Evolutionary conservation across 192 early-diverging fungal genomes (phyloP).

Genomic region (Anaeromyces robustus): DNA sequence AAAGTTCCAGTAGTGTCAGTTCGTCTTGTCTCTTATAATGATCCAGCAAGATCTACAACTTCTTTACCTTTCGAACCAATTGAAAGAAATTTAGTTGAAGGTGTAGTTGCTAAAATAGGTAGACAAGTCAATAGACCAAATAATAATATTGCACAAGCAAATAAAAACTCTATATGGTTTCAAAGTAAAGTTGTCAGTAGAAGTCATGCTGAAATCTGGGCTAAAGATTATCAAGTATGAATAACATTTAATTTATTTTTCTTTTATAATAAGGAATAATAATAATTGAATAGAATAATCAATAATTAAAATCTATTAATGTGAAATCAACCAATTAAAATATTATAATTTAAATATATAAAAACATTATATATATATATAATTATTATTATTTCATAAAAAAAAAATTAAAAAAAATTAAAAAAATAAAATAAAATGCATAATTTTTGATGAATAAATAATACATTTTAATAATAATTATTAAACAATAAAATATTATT

Average conservation of each 20-base stretch:
- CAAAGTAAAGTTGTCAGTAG: slow-evolving; percentile 88
- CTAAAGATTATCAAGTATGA: slow-evolving; percentile 45
- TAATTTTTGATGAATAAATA: too few relatives aligned
- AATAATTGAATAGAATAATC: too few relatives aligned
- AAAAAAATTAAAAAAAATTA: too few relatives aligned
- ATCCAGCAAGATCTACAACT: background rate
- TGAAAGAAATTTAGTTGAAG: background rate
- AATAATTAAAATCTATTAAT: too few relatives aligned
- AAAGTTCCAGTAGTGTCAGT: background rate
- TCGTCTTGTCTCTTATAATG: background rate
- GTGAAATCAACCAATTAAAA: too few relatives aligned
- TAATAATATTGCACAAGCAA: background rate
- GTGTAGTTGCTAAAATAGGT: background rate
- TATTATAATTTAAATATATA: too few relatives aligned
- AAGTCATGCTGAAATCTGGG: slow-evolving; percentile 86
- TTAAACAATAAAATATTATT: background rate
- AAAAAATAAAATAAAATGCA: too few relatives aligned
- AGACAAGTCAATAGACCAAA: background rate
- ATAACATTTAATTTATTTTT: too few relatives aligned
- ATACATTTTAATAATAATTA: too few relatives aligned
- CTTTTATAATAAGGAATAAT: too few relatives aligned
- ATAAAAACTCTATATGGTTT: slow-evolving; percentile 48
- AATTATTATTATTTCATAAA: too few relatives aligned
- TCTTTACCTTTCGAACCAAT: background rate
- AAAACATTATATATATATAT: too few relatives aligned